phyloP scores from a whole-genome alignment of 768 basidiomycete species.

The Collybia sp. region DNA sequence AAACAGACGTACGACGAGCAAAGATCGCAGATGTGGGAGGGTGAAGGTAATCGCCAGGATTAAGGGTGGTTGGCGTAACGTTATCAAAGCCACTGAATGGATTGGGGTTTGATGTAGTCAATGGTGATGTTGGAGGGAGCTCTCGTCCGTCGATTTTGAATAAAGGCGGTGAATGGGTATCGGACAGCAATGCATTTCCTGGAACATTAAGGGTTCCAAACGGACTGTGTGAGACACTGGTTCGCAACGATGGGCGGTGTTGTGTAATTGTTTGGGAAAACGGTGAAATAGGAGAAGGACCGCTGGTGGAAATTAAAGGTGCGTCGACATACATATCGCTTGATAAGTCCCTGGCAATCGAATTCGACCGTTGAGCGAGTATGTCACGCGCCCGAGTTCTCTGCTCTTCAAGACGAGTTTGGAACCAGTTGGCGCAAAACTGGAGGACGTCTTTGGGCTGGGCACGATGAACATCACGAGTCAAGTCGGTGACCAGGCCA shows the following conservation, averaged over 20 bases:
- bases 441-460: constrained; percentile 91
- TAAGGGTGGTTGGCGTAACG: constrained; percentile 40
- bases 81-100: constrained; percentile 52
- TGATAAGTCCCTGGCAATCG: constrained; percentile 48
- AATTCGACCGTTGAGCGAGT: constrained; percentile 46
- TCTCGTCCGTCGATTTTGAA: constrained; percentile 59
- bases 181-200: constrained; percentile 70
- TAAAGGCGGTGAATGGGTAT: constrained; percentile 47
- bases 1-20: constrained; percentile 90
- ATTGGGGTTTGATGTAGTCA: constrained; percentile 33
- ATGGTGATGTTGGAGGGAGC: constrained; percentile 56
- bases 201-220: constrained; percentile 80
- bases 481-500: constrained; percentile 75
- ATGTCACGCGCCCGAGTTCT: constrained; percentile 67
- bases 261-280: constrained; percentile 43
- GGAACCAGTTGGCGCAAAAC: constrained; percentile 94
- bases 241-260: constrained; percentile 53
- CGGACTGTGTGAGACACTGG: constrained; percentile 55
- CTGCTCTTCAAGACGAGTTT: constrained; percentile 81
- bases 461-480: constrained; percentile 78
- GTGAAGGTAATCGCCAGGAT: constrained; percentile 63
- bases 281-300: constrained; percentile 46
- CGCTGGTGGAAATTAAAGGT: constrained; percentile 25
- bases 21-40: constrained; percentile 74
- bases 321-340: constrained; percentile 56